These are phyloP conservation scores for Quercus dentata DNA, from an alignment of 306 rosid species.

Conservation along the genomic window DNA sequence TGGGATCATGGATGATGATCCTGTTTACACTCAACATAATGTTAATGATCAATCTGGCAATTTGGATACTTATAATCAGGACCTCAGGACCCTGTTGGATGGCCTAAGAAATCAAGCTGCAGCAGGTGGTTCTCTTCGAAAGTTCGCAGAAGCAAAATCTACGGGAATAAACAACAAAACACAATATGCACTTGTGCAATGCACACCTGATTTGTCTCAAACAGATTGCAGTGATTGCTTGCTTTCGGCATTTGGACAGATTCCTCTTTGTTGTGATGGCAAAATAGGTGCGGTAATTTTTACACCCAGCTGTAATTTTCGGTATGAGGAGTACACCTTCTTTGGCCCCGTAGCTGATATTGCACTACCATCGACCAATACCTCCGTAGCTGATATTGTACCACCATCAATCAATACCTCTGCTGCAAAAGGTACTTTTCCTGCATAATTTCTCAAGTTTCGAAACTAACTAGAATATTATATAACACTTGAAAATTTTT, in stretches of 20 bases:
- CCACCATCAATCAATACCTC: too few relatives aligned
- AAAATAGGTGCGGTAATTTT: background rate
- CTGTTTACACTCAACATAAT: background rate
- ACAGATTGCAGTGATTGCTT: slow-evolving; percentile 13
- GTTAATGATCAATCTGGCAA: background rate
- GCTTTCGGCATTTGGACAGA: background rate
- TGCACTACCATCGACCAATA: too few relatives aligned
- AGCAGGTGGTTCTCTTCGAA: background rate
- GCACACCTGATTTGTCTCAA: slow-evolving; percentile 28
- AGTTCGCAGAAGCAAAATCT: background rate
- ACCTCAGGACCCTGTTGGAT: background rate
- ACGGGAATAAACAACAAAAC: background rate
- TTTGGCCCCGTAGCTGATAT: background rate
- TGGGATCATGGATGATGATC: background rate
- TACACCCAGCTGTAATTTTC: slow-evolving; percentile 9
- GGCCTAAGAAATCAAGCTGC: background rate
- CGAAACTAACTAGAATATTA: too few relatives aligned
- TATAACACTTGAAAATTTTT: too few relatives aligned
- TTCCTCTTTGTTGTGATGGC: background rate
- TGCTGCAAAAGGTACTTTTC: too few relatives aligned
- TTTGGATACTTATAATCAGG: background rate
- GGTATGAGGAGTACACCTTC: background rate
- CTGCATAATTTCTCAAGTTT: too few relatives aligned
- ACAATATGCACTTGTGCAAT: slow-evolving; percentile 4
- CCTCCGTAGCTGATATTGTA: too few relatives aligned